Percentiles rank a stretch among this genome's conserved stretches.
phyloP scores from a whole-genome alignment of 73 alveolate species.

The Urostyla sp. region DNA sequence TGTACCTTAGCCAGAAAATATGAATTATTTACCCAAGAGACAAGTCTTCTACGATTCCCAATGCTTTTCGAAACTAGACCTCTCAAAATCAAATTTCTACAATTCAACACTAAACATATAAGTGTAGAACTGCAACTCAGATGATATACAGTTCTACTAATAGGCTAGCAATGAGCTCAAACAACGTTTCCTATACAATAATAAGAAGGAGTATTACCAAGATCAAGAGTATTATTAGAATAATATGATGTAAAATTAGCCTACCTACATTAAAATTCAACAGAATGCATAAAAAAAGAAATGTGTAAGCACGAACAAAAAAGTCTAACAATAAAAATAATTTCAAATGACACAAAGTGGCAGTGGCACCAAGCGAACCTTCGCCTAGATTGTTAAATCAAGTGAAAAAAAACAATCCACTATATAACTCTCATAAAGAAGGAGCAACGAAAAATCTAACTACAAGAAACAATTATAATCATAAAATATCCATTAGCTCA shows the following conservation, averaged over 20 bases:
- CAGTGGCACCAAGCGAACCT: slow-evolving; percentile 19
- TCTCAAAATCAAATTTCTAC: slow-evolving; percentile 18
- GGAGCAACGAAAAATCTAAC: slow-evolving; percentile 16
- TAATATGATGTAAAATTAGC: slow-evolving; percentile 3
- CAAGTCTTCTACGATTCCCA: too few species aligned
- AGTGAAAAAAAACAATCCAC: slow-evolving; percentile 27
- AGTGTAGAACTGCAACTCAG: slow-evolving; percentile 16
- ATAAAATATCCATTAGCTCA: neutral
- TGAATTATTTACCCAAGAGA: too few species aligned
- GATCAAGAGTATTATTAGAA: neutral
- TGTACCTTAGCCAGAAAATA: too few species aligned
- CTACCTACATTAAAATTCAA: too few species aligned
- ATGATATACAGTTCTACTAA: slow-evolving; percentile 17
- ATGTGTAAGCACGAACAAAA: slow-evolving; percentile 22
- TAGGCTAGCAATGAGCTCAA: neutral
- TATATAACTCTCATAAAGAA: neutral
- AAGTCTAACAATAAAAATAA: neutral
- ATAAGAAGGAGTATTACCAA: neutral
- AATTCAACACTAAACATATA: neutral
- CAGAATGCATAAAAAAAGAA: neutral
- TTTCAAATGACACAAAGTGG: neutral
- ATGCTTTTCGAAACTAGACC: slow-evolving; percentile 4
- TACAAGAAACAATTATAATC: neutral
- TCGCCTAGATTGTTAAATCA: slow-evolving; percentile 8
- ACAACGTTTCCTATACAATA: neutral